phyloP scores from a whole-genome alignment of 2,329 filamentous ascomycete genomes.

The Fusarium incarnatum region DNA sequence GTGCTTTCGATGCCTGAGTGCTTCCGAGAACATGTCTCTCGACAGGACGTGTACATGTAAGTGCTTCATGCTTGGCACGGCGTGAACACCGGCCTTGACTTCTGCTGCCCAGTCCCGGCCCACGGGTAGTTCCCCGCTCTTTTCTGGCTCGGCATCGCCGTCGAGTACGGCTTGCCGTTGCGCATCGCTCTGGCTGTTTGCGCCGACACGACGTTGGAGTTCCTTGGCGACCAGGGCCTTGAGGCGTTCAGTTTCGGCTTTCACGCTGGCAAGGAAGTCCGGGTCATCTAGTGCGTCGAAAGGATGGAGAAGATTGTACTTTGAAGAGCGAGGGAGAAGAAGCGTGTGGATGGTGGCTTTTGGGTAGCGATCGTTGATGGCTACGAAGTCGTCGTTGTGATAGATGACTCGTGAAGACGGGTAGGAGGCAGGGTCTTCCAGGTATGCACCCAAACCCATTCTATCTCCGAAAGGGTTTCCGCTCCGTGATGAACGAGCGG shows the following conservation, averaged over 20 bases:
- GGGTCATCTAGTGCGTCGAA: slow-evolving; percentile 80
- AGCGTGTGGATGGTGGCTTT: slow-evolving; percentile 89
- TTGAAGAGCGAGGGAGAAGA: slow-evolving; percentile 79
- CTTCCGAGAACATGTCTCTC: slow-evolving; percentile 78
- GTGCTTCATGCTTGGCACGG: slow-evolving; percentile 90
- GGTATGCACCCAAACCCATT: slow-evolving; percentile 75
- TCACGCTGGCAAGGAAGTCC: slow-evolving; percentile 74
- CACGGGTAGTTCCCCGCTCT: slow-evolving; percentile 63
- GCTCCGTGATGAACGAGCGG: slow-evolving; percentile 33
- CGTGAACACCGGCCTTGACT: slow-evolving; percentile 83
- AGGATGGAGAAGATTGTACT: slow-evolving; percentile 74
- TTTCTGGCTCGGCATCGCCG: slow-evolving; percentile 56
- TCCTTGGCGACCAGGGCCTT: slow-evolving; percentile 77
- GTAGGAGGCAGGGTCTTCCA: slow-evolving; percentile 70
- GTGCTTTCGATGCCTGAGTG: slow-evolving; percentile 83
- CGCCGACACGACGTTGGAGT: slow-evolving; percentile 75
- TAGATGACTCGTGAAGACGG: slow-evolving; percentile 72
- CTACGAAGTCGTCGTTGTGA: slow-evolving; percentile 75
- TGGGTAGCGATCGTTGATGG: slow-evolving; percentile 85
- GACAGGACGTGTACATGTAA: slow-evolving; percentile 91
- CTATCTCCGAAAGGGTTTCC: slow-evolving; percentile 60
- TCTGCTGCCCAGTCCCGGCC: slow-evolving; percentile 85
- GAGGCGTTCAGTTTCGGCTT: slow-evolving; percentile 70
- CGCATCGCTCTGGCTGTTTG: slow-evolving; percentile 71
- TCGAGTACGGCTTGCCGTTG: slow-evolving; percentile 75